phyloP scores from a whole-genome alignment of 192 early-diverging fungal species.

The Helicostylum pulchrum region DNA sequence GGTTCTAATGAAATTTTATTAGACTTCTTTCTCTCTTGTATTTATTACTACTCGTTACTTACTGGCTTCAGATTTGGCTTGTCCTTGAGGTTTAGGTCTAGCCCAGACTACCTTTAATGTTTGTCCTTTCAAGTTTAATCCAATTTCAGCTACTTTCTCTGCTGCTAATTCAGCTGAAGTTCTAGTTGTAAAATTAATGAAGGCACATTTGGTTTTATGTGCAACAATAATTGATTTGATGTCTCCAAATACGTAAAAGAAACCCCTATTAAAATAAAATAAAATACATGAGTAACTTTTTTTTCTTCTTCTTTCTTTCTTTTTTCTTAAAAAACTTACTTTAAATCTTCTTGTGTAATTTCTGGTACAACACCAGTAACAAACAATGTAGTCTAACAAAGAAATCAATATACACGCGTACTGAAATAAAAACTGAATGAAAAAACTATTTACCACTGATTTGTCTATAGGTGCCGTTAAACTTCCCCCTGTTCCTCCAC shows the following conservation, averaged over 20 bases:
- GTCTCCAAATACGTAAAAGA: conserved; percentile 85
- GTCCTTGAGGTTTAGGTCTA: conserved; percentile 67
- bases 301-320: background rate
- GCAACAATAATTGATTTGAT: conserved; percentile 84
- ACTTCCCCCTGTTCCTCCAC: conserved; percentile 44
- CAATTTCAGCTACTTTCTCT: conserved; percentile 58
- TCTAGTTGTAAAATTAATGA: conserved; percentile 84
- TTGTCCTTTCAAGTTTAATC: conserved; percentile 69
- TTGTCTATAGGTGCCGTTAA: conserved; percentile 74
- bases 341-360: conserved; percentile 69
- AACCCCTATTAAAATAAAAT: conserved; percentile 32
- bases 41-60: background rate
- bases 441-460: conserved; percentile 54
- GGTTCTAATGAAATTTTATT: conserved; percentile 3
- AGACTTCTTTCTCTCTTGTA: background rate
- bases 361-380: conserved; percentile 75
- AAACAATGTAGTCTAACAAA: conserved; percentile 72
- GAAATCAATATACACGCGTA: background rate
- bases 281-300: background rate
- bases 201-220: conserved; percentile 80
- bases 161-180: conserved; percentile 84
- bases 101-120: conserved; percentile 84
- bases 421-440: conserved; percentile 2
- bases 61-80: background rate
- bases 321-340: conserved; percentile 32